Conservation (phyloP, 768 basidiomycete genomes). For the Cyathus striatus region DNA sequence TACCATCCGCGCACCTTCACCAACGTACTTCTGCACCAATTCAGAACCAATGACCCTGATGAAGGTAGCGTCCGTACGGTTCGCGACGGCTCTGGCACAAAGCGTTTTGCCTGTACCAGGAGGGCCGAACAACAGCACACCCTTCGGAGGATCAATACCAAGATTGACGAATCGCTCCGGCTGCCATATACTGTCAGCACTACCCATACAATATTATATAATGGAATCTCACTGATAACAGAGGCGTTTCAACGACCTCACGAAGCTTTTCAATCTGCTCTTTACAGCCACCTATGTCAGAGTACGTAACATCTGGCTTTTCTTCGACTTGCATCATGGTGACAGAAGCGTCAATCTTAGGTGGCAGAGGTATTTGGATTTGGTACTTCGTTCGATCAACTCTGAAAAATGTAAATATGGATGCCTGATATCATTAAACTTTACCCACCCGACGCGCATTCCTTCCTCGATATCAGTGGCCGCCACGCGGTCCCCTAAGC, state of each 20-base stretch:
- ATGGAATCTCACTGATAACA: constrained; percentile 72
- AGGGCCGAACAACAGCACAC: constrained; percentile 92
- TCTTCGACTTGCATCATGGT: constrained; percentile 99
- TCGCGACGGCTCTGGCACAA: constrained; percentile 96
- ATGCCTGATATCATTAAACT: not conserved
- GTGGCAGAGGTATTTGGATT: constrained; percentile 96
- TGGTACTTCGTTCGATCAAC: constrained; percentile 97
- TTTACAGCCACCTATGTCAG: constrained; percentile 97
- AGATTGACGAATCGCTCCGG: constrained; percentile 98
- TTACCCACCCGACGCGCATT: constrained; percentile 96
- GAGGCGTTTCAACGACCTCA: constrained; percentile 95
- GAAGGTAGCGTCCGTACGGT: constrained; percentile 97
- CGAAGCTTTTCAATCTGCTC: constrained; percentile 99
- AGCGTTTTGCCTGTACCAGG: constrained; percentile 99
- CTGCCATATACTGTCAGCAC: constrained; percentile 38
- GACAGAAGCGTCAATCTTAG: constrained; percentile 98
- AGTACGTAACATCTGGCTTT: constrained; percentile 97
- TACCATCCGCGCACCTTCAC: constrained; percentile 98
- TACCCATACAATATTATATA: not conserved
- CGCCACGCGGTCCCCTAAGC: constrained; percentile 92
- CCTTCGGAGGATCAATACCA: constrained; percentile 98
- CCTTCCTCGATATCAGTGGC: constrained; percentile 99
- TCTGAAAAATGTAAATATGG: constrained; percentile 33
- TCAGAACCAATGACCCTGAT: constrained; percentile 99
- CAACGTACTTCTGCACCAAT: constrained; percentile 99